phyloP scores from a whole-genome alignment of 1,139 yeast species.

The Blastobotrys illinoisensis region DNA sequence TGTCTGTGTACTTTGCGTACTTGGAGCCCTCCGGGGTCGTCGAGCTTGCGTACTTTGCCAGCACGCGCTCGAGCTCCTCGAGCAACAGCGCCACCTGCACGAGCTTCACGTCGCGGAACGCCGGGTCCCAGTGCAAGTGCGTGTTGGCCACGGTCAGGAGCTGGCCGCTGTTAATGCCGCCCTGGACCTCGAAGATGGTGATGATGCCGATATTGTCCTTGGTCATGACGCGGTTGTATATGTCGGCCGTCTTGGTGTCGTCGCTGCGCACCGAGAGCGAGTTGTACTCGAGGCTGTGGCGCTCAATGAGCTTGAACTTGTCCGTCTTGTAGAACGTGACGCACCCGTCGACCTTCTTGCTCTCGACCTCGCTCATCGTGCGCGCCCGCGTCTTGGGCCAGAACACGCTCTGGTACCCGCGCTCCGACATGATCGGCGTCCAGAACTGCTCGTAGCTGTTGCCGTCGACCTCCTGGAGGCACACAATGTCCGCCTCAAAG shows the following conservation, averaged over 20 bases:
- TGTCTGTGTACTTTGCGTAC: conserved; percentile 41
- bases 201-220: conserved; percentile 89
- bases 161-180: conserved; percentile 49
- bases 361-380: conserved; percentile 74
- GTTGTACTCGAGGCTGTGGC: conserved; percentile 77
- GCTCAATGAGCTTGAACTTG: conserved; percentile 65
- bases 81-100: conserved; percentile 89
- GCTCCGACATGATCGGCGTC: conserved; percentile 64
- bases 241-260: conserved; percentile 88
- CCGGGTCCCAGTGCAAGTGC: conserved; percentile 98
- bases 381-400: conserved; percentile 88
- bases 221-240: conserved; percentile 92
- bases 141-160: conserved; percentile 76
- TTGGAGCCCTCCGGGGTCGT: conserved; percentile 28
- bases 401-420: conserved; percentile 78
- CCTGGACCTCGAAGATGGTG: conserved; percentile 63
- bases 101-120: conserved; percentile 90
- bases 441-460: conserved; percentile 81
- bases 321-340: conserved; percentile 75
- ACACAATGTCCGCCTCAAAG: conserved; percentile 67
- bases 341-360: conserved; percentile 95
- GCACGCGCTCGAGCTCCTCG: conserved; percentile 71
- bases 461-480: conserved; percentile 94
- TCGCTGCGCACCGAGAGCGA: conserved; percentile 84
- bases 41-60: conserved; percentile 48